Conservation (phyloP, 768 basidiomycete genomes). For the Dacryopinax spathularia region DNA sequence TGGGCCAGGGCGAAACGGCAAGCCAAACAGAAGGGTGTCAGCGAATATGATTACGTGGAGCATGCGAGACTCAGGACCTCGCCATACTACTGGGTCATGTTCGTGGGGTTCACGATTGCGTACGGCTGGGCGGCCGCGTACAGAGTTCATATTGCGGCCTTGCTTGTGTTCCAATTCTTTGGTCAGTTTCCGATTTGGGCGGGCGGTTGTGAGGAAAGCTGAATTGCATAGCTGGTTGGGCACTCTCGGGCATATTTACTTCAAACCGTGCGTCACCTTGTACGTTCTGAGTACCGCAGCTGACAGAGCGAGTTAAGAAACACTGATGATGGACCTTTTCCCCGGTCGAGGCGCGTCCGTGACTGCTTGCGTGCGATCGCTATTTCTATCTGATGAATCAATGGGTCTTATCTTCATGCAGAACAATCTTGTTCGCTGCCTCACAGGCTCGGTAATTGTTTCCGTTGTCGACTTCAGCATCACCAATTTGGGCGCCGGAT, state of each 20-base stretch:
- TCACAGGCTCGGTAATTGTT: slow-evolving; percentile 11
- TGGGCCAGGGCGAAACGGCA: slow-evolving; percentile 30
- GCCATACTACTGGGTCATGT: slow-evolving; percentile 16
- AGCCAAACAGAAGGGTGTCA: slow-evolving; percentile 19
- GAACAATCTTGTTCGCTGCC: slow-evolving; percentile 16
- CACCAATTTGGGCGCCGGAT: not conserved
- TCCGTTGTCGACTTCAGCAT: slow-evolving; percentile 4
- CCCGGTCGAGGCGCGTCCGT: slow-evolving; percentile 22
- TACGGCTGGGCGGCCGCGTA: slow-evolving; percentile 19
- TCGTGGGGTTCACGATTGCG: slow-evolving; percentile 13
- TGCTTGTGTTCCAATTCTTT: slow-evolving; percentile 22
- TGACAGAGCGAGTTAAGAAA: too few relatives aligned
- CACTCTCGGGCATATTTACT: slow-evolving; percentile 12
- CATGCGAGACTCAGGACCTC: slow-evolving; percentile 13
- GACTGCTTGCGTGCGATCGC: slow-evolving; percentile 13
- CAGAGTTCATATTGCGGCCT: slow-evolving; percentile 15
- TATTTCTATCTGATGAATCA: not conserved
- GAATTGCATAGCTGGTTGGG: slow-evolving; percentile 6
- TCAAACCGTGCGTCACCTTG: not conserved
- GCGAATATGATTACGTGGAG: not conserved
- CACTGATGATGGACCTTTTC: slow-evolving; percentile 22
- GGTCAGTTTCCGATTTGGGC: not conserved
- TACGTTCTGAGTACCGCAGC: too few relatives aligned
- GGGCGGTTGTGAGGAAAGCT: not conserved
- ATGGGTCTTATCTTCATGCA: slow-evolving; percentile 3